A percentile compares a stretch with the other conserved stretches of the same genome.
These are phyloP conservation scores for Eimeria sp. DNA, from an alignment of 169 alveolate genomes.

Conservation along the genomic window DNA sequence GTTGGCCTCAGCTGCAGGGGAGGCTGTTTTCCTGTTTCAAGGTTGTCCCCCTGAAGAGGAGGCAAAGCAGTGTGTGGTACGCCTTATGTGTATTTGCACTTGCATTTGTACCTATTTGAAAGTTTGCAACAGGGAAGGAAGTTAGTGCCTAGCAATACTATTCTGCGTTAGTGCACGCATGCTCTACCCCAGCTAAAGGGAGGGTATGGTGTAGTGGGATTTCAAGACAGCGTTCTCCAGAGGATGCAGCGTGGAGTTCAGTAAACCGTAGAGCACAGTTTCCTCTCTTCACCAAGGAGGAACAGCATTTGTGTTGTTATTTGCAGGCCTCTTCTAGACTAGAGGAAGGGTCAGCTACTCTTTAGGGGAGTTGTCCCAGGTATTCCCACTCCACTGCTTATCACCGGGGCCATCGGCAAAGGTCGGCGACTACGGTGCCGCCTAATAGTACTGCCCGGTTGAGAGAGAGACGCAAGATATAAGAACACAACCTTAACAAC, in stretches of 20 bases:
- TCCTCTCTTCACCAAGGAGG: neutral
- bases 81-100: neutral
- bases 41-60: neutral
- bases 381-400: neutral
- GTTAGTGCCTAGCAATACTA: neutral
- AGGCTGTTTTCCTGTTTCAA: neutral
- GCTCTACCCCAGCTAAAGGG: too few species aligned
- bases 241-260: neutral
- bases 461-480: neutral
- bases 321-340: neutral
- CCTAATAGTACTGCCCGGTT: neutral
- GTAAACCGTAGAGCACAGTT: neutral
- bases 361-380: neutral
- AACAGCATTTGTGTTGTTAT: neutral
- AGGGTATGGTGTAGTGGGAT: neutral
- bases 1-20: neutral
- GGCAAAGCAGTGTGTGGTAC: neutral
- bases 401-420: neutral
- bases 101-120: neutral
- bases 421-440: neutral
- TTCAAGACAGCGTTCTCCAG: neutral
- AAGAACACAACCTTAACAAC: neutral
- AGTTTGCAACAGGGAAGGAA: neutral
- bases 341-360: neutral
- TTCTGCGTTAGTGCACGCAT: neutral